Base-by-base conservation (phyloP, 1,284 basidiomycete genomes). In the Peniophora sp. region DNA sequence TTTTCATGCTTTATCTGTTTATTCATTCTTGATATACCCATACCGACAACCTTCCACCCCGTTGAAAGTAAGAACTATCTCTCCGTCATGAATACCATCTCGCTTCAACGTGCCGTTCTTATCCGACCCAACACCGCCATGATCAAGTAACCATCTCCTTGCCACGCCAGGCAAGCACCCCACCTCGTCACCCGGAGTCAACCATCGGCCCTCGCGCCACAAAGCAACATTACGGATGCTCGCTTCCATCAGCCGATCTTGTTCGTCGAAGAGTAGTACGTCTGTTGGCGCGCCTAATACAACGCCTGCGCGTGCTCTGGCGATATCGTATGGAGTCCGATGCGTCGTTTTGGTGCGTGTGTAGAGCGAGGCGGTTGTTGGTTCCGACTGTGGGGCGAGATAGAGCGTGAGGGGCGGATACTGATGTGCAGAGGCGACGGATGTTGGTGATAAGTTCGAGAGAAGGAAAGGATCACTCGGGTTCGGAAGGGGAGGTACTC, bases 161-260 rank as follows among this genome's bases (percentile, higher is more conserved):
- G 81, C 68, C 34, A 86, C 79, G 16, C 87, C 88, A 8, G 75
- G 66, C n/a, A 90, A 71, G 58, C 86, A 88, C 16, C 87, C 86
- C 19, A 74, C 74, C 0, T 67, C 63, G 10, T 70, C 56, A 2
- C 72, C 58, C 16, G 87, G 88, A 1, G 87, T 89, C 47, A 85
- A 56, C 88, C 88, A 90, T 14, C 53, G 58, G 2, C 68, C 65
- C 2, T 68, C 58, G 9, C 77, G 75, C 59, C 78, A 79, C 53
- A 86, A 73, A 0, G 85, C 84, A 48, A 89, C 65, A 56, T 89
- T 90, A 60, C 74, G 81, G 47, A 85, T 78, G 20, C 81, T 79
- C 0, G 83, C 72, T 61, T 90, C 87, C 35, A 74, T 84, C 50
- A 86, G 62, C 12, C 69, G 61, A 5, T 66, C 67, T 0, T 69